These are phyloP conservation scores for Corchorus olitorius DNA, from an alignment of 345 rosid genomes.

Conservation along the genomic window DNA sequence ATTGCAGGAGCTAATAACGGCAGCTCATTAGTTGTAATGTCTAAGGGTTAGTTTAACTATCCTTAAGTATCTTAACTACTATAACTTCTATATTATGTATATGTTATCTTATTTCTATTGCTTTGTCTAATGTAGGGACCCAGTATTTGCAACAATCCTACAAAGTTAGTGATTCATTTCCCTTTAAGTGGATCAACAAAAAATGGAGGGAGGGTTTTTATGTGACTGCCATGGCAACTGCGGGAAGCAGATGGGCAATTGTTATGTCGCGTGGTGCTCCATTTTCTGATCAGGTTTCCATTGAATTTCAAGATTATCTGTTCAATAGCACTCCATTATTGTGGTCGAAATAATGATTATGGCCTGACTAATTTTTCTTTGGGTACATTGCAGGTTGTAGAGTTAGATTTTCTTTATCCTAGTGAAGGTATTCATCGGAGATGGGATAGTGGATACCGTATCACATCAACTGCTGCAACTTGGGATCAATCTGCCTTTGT, in stretches of 20 bases:
- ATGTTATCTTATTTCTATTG: slow-evolving; percentile 11
- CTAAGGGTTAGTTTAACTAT: slow-evolving; percentile 64
- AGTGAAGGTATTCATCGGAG: slow-evolving; percentile 98
- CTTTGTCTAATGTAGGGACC: slow-evolving; percentile 57
- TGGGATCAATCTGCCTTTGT: slow-evolving; percentile 93
- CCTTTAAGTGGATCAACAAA: slow-evolving; percentile 97
- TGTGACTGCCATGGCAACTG: slow-evolving; percentile 95
- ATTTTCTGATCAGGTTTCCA: slow-evolving; percentile 80
- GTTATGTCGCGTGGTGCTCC: slow-evolving; percentile 98
- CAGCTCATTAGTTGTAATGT: slow-evolving; percentile 93
- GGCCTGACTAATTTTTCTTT: slow-evolving; percentile 1
- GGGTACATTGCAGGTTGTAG: slow-evolving; percentile 68
- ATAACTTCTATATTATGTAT: neutral
- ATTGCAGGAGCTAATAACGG: slow-evolving; percentile 92
- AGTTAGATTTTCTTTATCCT: slow-evolving; percentile 95
- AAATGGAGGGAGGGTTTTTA: slow-evolving; percentile 94
- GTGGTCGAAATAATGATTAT: neutral
- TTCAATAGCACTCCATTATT: slow-evolving; percentile 5
- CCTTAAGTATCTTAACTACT: neutral
- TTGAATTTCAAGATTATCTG: slow-evolving; percentile 8
- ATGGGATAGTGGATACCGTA: slow-evolving; percentile 93
- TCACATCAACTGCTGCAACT: slow-evolving; percentile 93
- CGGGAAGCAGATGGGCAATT: slow-evolving; percentile 96
- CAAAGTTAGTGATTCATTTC: slow-evolving; percentile 95
- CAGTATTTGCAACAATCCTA: slow-evolving; percentile 95